Conservation (phyloP, 345 rosid species). For the Psidium friedrichsthalianum region DNA sequence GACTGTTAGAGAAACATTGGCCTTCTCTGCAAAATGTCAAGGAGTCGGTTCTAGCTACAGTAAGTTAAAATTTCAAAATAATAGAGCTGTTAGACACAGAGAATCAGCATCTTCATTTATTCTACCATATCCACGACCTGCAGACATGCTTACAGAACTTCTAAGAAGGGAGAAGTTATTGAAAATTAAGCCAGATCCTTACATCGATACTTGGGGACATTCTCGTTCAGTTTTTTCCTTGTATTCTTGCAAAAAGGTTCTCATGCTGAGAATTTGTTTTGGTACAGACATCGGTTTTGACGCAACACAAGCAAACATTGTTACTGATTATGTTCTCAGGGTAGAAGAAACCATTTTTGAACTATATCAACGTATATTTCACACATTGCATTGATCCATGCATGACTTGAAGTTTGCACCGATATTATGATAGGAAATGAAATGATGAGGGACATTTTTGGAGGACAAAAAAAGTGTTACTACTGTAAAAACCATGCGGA, state of each 20-base stretch:
- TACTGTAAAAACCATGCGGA: not conserved
- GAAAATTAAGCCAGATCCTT: constrained; percentile 9
- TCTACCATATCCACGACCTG: not conserved
- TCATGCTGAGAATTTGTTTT: not conserved
- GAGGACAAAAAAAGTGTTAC: constrained; percentile 10
- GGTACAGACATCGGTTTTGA: not conserved
- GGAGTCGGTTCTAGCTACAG: constrained; percentile 1
- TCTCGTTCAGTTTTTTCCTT: not conserved
- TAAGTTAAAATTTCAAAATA: not conserved
- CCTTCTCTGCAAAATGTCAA: constrained; percentile 3
- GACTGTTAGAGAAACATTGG: constrained; percentile 10
- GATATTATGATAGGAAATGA: constrained; percentile 2
- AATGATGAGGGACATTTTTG: constrained; percentile 4
- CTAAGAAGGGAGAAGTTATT: constrained; percentile 3
- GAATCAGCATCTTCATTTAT: not conserved
- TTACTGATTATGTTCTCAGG: constrained; percentile 5
- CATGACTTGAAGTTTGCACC: constrained; percentile 5
- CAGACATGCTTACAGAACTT: constrained; percentile 7
- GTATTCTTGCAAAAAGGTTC: not conserved
- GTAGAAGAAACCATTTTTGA: not conserved
- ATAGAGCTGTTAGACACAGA: not conserved
- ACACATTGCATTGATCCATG: not conserved
- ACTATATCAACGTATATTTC: not conserved
- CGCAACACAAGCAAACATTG: not conserved
- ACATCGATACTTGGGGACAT: not conserved